Percentiles rank a stretch among this genome's conserved stretches.
Conservation (phyloP, 371 early-diverging fungal genomes). For the Mortierella sp. region DNA sequence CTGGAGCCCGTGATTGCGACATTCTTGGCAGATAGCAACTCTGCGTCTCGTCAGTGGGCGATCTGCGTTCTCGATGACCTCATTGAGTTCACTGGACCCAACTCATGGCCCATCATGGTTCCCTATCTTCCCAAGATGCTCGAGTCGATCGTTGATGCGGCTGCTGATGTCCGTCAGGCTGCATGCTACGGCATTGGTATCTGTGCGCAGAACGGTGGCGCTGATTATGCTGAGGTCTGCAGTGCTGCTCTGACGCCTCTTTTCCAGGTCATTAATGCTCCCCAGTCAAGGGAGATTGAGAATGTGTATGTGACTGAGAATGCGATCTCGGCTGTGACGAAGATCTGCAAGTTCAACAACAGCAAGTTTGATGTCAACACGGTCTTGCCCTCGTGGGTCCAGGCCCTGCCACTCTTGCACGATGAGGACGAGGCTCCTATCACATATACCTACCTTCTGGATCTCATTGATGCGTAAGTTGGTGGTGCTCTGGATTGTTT, state of each 20-base stretch:
- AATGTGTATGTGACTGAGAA: conserved; percentile 91
- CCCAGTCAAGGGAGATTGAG: conserved; percentile 76
- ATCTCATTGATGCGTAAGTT: conserved; percentile 70
- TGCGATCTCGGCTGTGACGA: conserved; percentile 88
- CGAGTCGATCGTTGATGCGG: conserved; percentile 70
- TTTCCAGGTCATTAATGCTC: conserved; percentile 72
- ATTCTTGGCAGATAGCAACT: conserved; percentile 72
- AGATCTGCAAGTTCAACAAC: conserved; percentile 79
- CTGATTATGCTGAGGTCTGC: conserved; percentile 76
- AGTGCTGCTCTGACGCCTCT: conserved; percentile 71
- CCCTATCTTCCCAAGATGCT: conserved; percentile 79
- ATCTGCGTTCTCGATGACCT: conserved; percentile 92
- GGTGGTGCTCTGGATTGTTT: neutral
- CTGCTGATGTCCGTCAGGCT: conserved; percentile 88
- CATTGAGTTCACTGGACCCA: conserved; percentile 88
- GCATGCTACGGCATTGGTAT: conserved; percentile 94
- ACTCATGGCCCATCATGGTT: conserved; percentile 75
- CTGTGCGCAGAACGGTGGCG: conserved; percentile 87
- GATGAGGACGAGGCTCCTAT: conserved; percentile 89
- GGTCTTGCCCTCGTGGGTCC: conserved; percentile 82
- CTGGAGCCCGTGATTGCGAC: conserved; percentile 75
- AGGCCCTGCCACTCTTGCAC: conserved; percentile 82
- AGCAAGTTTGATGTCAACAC: conserved; percentile 70
- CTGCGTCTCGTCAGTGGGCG: conserved; percentile 88
- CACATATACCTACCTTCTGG: conserved; percentile 82